Base-by-base conservation (phyloP, 805 yeast genomes). In the Tetrapisispora namnaoensis region DNA sequence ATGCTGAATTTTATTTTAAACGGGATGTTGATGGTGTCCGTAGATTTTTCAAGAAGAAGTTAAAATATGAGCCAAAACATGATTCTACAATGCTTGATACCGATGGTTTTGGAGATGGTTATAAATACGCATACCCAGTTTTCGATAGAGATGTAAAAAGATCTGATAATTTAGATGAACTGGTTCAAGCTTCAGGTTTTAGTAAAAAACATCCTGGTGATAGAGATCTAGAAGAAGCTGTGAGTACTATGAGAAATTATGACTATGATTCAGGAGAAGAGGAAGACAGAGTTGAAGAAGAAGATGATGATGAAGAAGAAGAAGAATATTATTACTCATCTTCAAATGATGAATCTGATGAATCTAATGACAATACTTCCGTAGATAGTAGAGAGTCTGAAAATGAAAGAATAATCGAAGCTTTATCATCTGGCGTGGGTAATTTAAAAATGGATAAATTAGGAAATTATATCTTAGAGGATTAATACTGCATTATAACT, bases 1-100 rank as follows among this genome's bases (percentile, higher is more conserved):
- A 93, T 63, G 97, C 98, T 7, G 83, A 83, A 53, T 77, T 75
- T 49, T 90, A 87, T 65, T 93, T 93, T 67, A 79, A 86, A 57
- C 77, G 99, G 70, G 99, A 93, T 68, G 95, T 93, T 22, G 86
- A 87, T 49, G 90, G 98, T 66, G 82, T 93, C 47, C 75, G 89
- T 53, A 74, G 81, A 42, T 93, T 91, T 61, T 93, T 93, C 70
- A 80, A 74, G 51, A 80, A 79, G 63, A 85, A 85, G 65, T 77
- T 91, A 57, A 78, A 79, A 53, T 93, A 86, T 59, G 74, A 71
- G 6, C 95, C 97, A 8, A 66, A 63, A 41, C 71, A 72, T 49
- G 95, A 89, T 60, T 52, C 77, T 3, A 71, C 83, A 14, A 83
- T 84, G 89, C 67, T 82, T 40, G 95, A 86, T 57, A 76, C 79